These are phyloP conservation scores for Pelargonium cotyledonis DNA, from an alignment of 441 rosid genomes.

Conservation along the genomic window DNA sequence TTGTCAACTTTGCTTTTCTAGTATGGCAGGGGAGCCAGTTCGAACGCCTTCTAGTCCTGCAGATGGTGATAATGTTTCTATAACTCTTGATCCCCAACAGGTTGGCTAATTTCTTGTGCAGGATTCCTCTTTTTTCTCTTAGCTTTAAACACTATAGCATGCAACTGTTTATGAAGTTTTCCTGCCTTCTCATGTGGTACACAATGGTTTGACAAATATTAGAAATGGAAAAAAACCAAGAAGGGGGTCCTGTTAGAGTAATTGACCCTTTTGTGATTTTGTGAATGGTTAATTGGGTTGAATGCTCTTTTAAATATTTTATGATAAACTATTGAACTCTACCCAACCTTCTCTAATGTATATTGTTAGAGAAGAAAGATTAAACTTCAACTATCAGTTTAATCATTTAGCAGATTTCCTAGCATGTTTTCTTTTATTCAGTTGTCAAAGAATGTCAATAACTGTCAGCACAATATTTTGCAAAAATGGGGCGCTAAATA, in stretches of 20 bases:
- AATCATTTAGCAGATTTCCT: neutral
- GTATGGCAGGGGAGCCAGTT: conserved; percentile 88
- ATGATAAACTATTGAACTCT: too few species aligned
- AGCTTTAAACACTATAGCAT: neutral
- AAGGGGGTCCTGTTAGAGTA: neutral
- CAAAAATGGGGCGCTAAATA: neutral
- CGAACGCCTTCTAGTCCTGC: conserved; percentile 77
- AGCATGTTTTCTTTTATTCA: neutral
- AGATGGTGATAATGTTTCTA: conserved; percentile 66
- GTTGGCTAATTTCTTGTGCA: conserved; percentile 35
- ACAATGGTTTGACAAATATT: neutral
- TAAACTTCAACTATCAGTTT: too few species aligned
- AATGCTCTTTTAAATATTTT: neutral
- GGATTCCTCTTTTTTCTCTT: neutral
- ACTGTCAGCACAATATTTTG: neutral
- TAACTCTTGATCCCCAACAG: conserved; percentile 42
- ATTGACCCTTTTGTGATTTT: neutral
- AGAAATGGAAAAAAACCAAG: neutral
- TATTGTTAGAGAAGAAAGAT: too few species aligned
- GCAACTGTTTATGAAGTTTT: conserved; percentile 10
- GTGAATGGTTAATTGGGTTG: neutral
- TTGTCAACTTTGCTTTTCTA: conserved; percentile 34
- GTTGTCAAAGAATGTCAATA: neutral
- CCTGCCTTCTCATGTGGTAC: neutral
- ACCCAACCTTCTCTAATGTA: too few species aligned